A percentile compares a stretch with the other conserved stretches of the same genome.
These are phyloP conservation scores for Phytophthora cactorum DNA, from an alignment of 352 stramenopile genomes.

Conservation along the genomic window DNA sequence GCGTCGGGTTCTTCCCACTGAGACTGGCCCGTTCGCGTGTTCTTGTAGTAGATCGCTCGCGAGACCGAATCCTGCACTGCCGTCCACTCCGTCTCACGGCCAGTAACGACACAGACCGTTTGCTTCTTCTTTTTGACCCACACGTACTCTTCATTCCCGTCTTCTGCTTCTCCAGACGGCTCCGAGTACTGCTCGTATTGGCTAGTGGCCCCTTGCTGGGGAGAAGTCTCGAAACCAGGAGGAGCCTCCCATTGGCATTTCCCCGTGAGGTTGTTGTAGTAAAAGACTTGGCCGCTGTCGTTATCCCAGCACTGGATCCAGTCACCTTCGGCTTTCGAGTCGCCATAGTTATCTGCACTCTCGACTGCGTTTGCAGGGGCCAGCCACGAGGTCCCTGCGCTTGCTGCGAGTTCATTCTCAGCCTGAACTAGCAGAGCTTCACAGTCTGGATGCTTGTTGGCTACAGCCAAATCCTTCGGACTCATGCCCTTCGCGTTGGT, in stretches of 20 bases:
- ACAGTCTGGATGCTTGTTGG: constrained; percentile 55
- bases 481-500: constrained; percentile 57
- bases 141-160: constrained; percentile 60
- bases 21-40: constrained; percentile 66
- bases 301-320: constrained; percentile 78
- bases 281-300: constrained; percentile 59
- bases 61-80: constrained; percentile 63
- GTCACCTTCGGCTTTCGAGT: constrained; percentile 19
- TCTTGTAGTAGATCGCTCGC: constrained; percentile 77
- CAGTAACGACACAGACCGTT: constrained; percentile 67
- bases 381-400: constrained; percentile 54
- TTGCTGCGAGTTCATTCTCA: constrained; percentile 46
- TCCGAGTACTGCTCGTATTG: constrained; percentile 27
- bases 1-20: constrained; percentile 76
- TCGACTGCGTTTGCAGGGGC: constrained; percentile 56
- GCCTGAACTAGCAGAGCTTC: constrained; percentile 49
- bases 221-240: constrained; percentile 37
- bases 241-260: constrained; percentile 74
- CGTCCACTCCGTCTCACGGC: constrained; percentile 65
- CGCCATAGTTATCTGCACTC: constrained; percentile 8
- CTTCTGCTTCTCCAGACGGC: constrained; percentile 8
- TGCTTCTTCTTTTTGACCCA: constrained; percentile 83
- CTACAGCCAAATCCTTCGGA: constrained; percentile 51
- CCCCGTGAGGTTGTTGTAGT: constrained; percentile 78
- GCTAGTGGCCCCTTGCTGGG: background rate